These are phyloP conservation scores for Cutaneotrichosporon dermatis DNA, from an alignment of 1,284 basidiomycete genomes.

Conservation along the genomic window DNA sequence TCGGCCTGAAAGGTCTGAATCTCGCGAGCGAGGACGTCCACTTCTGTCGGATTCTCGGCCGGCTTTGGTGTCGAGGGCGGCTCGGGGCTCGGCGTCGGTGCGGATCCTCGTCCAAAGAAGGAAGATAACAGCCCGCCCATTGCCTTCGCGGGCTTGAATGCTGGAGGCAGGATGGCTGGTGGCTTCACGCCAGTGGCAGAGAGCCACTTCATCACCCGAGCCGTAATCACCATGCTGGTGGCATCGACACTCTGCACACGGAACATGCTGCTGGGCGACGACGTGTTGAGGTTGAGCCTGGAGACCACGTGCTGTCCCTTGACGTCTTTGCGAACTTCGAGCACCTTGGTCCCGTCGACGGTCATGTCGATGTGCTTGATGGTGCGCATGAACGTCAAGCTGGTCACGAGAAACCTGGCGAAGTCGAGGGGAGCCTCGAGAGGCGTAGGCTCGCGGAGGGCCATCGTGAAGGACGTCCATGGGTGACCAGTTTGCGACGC, in stretches of 20 bases:
- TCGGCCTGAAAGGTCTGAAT: slow-evolving; percentile 80
- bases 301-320: slow-evolving; percentile 60
- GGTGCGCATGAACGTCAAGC: slow-evolving; percentile 88
- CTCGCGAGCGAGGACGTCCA: slow-evolving; percentile 65
- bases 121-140: slow-evolving; percentile 73
- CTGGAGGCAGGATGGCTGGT: slow-evolving; percentile 39
- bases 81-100: slow-evolving; percentile 44
- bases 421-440: slow-evolving; percentile 81
- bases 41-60: slow-evolving; percentile 55
- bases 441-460: slow-evolving; percentile 72
- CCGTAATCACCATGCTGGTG: slow-evolving; percentile 71
- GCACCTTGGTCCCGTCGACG: slow-evolving; percentile 73
- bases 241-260: slow-evolving; percentile 61
- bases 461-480: slow-evolving; percentile 93
- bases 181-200: slow-evolving; percentile 57
- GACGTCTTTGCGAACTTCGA: slow-evolving; percentile 67
- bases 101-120: slow-evolving; percentile 38
- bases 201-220: slow-evolving; percentile 73
- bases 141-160: slow-evolving; percentile 54
- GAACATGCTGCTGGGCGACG: slow-evolving; percentile 59
- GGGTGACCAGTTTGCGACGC: slow-evolving; percentile 44
- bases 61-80: slow-evolving; percentile 49
- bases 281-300: slow-evolving; percentile 49
- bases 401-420: slow-evolving; percentile 82
- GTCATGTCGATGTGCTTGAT: slow-evolving; percentile 72